Base-by-base conservation (phyloP, 768 basidiomycete genomes). In the Tulasnella sp. region DNA sequence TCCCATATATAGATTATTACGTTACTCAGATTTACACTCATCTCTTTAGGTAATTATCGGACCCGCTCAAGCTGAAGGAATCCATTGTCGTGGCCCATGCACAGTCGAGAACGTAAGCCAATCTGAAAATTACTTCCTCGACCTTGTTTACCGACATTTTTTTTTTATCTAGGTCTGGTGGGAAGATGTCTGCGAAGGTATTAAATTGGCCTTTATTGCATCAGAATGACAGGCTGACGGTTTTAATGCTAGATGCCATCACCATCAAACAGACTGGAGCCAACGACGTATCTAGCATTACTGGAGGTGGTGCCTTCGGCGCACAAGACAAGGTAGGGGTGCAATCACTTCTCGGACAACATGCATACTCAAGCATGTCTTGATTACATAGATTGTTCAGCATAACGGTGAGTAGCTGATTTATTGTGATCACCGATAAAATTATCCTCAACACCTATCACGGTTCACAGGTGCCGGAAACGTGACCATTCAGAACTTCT, bases 251-350 rank as follows among this genome's bases (percentile, higher is more conserved):
- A 24, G 24, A 31, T 41, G 45, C 45, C n/a, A 47, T 47, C 45
- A 47, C 45, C 45, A 47, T 47, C 45, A 47, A 47, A 34, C 52
- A 53, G 27, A 37, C 52, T 3, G 37, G 37, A 16, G 27, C 33
- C 8, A 45, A 45, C 7, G 27, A 34, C 22, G 31, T 52, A 29
- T 53, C 52, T 2, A 45, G 39, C 52, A 53, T 53, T 45, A 37
- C 41, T 20, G 52, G 52, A 37, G 52, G 52, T 28, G 52, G 52
- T 34, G 52, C 52, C 6, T 42, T 42, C 37, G 27, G 47, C 34
- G 52, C 52, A 25, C 35, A 47, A 19, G 52, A 53, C 52, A 53
- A 53, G 52, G 45, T 47, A 25, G 24, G n/a, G 50, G 50, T 37
- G 43, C 42, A 20, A 45, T 43, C 44, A 34, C 52, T 22, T 44